Base-by-base conservation (phyloP, 106 monocot genomes). In the Apostasia ramifera region DNA sequence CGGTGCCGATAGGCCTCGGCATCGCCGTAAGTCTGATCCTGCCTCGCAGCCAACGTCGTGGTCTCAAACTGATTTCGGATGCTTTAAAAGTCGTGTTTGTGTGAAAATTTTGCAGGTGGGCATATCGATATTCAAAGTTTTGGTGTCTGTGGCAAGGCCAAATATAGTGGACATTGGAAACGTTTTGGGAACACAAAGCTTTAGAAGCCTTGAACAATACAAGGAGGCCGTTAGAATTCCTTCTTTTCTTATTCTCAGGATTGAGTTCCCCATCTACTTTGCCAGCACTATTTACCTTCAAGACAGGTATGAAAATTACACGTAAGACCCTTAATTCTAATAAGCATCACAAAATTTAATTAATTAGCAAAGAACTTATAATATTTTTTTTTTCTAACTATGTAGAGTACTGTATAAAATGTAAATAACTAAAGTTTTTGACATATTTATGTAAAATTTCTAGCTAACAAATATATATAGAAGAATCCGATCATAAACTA, bases 1-100 rank as follows among this genome's bases (percentile, higher is more conserved):
- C 87, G 11, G 87, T 91, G 7, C 84, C 84, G 65, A 86, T 81
- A 11, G 91, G 91, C 58, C 77, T 91, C 6, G 73, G 73, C 38
- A 82, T 87, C 57, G 86, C 91, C 2, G 91, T 91, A 71, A 71
- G 81, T 39, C n/a, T 14, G 8, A 5, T 15, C 13, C 57, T 60
- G 54, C 6, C 2, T 26, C 26, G 26, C 26, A 26, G 26, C 0
- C 26, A 26, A 26, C 26, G 26, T 26, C 26, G 26, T 26, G 26
- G 26, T 26, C 26, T 26, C 26, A 26, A 26, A 26, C 26, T 26
- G 26, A 26, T 26, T 26, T 26, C 26, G 26, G 26, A 26, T 26
- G 26, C 26, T 26, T 26, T 26, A 26, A 26, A 26, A 26, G 26
- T 26, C 26, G 26, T 26, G 26, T 26, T 26, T 26, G 26, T 26